These are phyloP conservation scores for Metarhizium album DNA, from an alignment of 2,329 filamentous ascomycete genomes.

Conservation along the genomic window DNA sequence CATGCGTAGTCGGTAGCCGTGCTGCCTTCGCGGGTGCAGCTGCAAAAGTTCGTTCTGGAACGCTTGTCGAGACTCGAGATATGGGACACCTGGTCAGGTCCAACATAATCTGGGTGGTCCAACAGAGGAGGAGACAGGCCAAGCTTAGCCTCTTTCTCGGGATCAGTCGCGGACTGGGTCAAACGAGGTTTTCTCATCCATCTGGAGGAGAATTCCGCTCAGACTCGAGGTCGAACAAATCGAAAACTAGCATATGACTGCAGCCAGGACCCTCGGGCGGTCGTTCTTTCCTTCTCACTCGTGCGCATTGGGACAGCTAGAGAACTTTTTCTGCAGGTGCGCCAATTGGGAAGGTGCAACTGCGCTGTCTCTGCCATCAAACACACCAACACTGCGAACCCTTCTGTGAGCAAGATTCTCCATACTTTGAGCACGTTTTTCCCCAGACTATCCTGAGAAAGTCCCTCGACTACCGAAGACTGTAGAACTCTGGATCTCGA, in stretches of 20 bases:
- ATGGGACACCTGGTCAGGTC: neutral
- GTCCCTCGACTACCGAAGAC: neutral
- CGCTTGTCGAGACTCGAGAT: too few species aligned
- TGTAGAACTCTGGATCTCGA: constrained; percentile 1
- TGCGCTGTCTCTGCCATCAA: neutral
- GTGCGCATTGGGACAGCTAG: neutral
- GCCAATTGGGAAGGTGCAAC: neutral
- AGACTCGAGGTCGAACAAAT: neutral
- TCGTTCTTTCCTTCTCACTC: neutral
- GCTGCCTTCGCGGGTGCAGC: too few species aligned
- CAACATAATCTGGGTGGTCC: neutral
- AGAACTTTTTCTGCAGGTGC: neutral
- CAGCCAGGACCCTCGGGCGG: neutral
- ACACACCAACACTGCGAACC: neutral
- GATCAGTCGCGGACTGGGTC: neutral
- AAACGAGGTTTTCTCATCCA: neutral
- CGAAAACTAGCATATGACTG: neutral
- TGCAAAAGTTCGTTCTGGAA: too few species aligned
- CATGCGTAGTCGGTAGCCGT: too few species aligned
- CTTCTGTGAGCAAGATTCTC: neutral
- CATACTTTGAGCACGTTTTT: neutral
- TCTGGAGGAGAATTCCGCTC: neutral
- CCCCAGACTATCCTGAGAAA: neutral
- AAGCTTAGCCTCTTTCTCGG: neutral
- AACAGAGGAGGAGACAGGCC: neutral